A percentile compares a stretch with the other conserved stretches of the same genome.
These are phyloP conservation scores for Darksidea phi DNA, from an alignment of 495 filamentous ascomycete species.

Conservation along the genomic window DNA sequence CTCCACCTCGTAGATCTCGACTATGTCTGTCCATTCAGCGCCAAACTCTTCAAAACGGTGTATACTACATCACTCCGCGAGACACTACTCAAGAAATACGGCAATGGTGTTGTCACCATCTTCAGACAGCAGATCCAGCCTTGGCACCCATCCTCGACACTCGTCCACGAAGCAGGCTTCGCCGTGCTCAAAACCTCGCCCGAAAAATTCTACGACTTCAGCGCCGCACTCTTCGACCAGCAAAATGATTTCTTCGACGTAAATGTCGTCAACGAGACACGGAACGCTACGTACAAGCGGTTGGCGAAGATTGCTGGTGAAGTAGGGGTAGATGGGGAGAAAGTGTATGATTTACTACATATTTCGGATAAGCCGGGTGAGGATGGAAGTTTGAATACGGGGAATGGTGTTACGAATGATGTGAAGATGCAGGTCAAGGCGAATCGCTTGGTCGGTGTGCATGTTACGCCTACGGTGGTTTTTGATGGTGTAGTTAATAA, in stretches of 20 bases:
- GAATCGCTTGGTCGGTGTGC: constrained; percentile 72
- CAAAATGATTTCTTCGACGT: constrained; percentile 80
- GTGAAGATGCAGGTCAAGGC: constrained; percentile 79
- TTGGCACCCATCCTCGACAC: constrained; percentile 96
- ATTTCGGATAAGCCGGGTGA: constrained; percentile 61
- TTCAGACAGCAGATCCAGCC: constrained; percentile 92
- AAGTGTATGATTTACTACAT: constrained; percentile 62
- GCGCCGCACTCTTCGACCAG: constrained; percentile 63
- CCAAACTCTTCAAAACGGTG: constrained; percentile 46
- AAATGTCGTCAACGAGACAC: constrained; percentile 72
- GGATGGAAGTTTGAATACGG: constrained; percentile 67
- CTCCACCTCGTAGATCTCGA: constrained; percentile 58
- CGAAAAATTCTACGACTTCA: constrained; percentile 74
- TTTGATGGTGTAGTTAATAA: constrained; percentile 78
- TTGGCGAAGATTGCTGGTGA: constrained; percentile 66
- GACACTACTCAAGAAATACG: constrained; percentile 56
- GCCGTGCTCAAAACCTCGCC: constrained; percentile 70
- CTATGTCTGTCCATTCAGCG: constrained; percentile 68
- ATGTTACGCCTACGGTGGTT: constrained; percentile 85
- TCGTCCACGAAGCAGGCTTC: constrained; percentile 83
- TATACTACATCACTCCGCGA: constrained; percentile 57
- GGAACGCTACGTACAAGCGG: constrained; percentile 80
- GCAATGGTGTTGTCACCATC: constrained; percentile 63
- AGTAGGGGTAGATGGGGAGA: constrained; percentile 64
- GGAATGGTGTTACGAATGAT: constrained; percentile 80